phyloP scores from a whole-genome alignment of 805 yeast genomes.

The Candida sanyiensis region DNA sequence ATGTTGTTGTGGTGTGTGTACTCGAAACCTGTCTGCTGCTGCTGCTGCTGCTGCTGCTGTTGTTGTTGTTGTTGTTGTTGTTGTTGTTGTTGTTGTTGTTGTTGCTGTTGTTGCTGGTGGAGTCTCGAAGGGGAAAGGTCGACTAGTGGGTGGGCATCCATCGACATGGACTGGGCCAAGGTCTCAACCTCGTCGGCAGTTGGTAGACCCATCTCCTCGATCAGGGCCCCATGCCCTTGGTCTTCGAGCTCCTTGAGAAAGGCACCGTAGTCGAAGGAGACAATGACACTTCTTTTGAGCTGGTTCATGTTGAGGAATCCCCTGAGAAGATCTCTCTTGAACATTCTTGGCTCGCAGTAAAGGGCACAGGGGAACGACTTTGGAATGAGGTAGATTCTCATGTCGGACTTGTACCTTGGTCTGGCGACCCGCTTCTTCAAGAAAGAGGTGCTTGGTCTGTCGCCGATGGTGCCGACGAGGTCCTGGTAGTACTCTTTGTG shows the following conservation, averaged over 20 bases:
- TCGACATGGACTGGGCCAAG: constrained; percentile 2
- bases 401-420: constrained; percentile 56
- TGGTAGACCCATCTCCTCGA: constrained; percentile 15
- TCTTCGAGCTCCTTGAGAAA: constrained; percentile 14
- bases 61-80: no score
- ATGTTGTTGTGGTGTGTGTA: background rate
- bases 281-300: constrained; percentile 25
- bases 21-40: no score
- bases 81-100: no score
- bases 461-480: constrained; percentile 30
- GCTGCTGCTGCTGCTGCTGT: no score
- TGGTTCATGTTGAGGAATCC: constrained; percentile 38
- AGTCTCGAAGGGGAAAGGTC: no score
- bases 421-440: constrained; percentile 53
- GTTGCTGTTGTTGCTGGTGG: no score
- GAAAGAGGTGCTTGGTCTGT: constrained; percentile 42
- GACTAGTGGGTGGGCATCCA: no score
- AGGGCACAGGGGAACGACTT: constrained; percentile 33
- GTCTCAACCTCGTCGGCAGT: constrained; percentile 13
- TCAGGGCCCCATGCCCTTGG: constrained; percentile 16
- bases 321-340: constrained; percentile 45
- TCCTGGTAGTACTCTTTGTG: constrained; percentile 18
- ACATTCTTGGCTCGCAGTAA: constrained; percentile 44
- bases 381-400: constrained; percentile 56
- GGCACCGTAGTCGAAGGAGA: constrained; percentile 28